Evolutionary conservation across 2,329 filamentous ascomycete genomes (phyloP).

Genomic region (Atkinsonella hypoxylon): DNA sequence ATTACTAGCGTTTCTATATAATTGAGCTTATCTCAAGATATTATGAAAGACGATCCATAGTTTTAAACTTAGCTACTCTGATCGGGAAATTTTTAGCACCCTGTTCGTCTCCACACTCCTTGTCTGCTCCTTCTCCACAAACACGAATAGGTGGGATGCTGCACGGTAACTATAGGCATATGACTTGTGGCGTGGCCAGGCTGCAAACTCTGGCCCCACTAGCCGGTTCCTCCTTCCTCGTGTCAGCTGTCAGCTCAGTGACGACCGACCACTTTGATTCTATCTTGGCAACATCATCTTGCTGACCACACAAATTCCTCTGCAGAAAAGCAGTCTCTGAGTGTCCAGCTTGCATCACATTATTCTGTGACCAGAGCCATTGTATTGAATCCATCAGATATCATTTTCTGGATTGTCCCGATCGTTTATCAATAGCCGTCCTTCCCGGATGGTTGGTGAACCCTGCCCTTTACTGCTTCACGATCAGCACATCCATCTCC

Average conservation of each 20-base stretch:
- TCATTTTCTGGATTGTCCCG: too few relatives aligned
- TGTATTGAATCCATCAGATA: too few relatives aligned
- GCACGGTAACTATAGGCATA: too few relatives aligned
- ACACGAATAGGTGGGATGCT: too few relatives aligned
- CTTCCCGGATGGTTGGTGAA: neutral
- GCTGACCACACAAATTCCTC: too few relatives aligned
- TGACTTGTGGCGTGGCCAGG: too few relatives aligned
- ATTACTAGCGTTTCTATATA: neutral
- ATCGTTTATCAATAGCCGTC: neutral
- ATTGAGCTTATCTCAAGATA: neutral
- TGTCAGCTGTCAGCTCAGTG: neutral
- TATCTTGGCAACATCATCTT: neutral
- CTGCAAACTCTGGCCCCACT: constrained; percentile 1
- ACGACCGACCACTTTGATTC: neutral
- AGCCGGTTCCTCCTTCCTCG: neutral
- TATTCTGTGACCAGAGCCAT: too few relatives aligned
- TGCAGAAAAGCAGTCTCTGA: too few relatives aligned
- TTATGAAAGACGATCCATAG: neutral
- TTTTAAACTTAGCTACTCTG: neutral
- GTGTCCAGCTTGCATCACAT: too few relatives aligned
- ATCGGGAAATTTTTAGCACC: neutral
- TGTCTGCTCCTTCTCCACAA: neutral
- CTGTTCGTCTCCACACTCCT: neutral
- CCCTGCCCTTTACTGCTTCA: neutral
- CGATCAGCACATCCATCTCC: neutral